Evolutionary conservation across 805 yeast species (phyloP), one percentile per base, ranked within the genome.

Genomic region (Wickerhamomyces tratensis): DNA sequence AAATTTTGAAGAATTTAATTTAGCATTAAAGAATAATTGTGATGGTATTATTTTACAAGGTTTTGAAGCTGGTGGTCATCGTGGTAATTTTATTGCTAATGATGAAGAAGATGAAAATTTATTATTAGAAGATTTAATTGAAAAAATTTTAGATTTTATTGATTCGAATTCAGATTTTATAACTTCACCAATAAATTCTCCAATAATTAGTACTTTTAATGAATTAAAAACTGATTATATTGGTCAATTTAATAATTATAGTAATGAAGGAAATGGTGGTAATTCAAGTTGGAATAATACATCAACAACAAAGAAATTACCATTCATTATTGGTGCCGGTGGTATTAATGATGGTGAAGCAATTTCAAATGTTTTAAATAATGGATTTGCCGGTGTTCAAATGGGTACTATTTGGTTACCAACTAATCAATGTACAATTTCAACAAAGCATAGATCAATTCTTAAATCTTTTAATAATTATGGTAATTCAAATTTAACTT

Each of bases 31-130:
- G 0, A 43, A 54, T 0, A 67, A 67, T 0, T 67, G 69, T 7
- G 77, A 76, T 53, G 80, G 73, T 2, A 55, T 77, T 5, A 61
- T 71, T 7, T 63, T 68, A 26, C 85, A 79, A 54, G 83, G 83
- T 0, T 64, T 63, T 53, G 83, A 77, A 49, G 84, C 84, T 5
- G 84, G 84, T 25, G 84, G 84, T 0, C 84, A 78, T 51, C 58
- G 84, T 14, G 82, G 82, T 3, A 69, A 64, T 47, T 71, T 68
- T 41, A 49, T 36, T 8, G 46, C 49, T 5, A 54, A 57, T 25
- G 74, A 68, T 45, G 59, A 58, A 30, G 45, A 48, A 9, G 61
- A 62, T 43, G 47, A 46, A 20, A 58, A 62, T 29, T 54, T 69
- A 38, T 54, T 65, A 8, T 71, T 78, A 0, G 37, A 40, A 31